Evolutionary conservation across 1,284 basidiomycete genomes (phyloP), one percentile per base, ranked within the genome.

Genomic region (Ganoderma lucidum): DNA sequence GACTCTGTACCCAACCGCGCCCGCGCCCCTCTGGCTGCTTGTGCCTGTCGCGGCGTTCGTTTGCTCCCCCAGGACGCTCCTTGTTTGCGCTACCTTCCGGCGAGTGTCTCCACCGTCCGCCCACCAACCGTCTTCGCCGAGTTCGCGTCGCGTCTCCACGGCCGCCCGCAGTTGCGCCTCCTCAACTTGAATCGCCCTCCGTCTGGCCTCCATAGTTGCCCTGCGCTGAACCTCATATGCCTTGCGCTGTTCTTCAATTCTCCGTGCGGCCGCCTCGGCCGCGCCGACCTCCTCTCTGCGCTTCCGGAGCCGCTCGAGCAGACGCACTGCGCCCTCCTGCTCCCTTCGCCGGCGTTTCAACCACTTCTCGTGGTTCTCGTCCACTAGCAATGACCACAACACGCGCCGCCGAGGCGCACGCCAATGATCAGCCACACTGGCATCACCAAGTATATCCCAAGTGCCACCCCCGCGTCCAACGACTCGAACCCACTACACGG

Each of bases 311-410:
- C 42, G 61, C 23, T 19, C 30, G 44, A 45, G 41, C 41, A 62
- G 19, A 9, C 23, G 19, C 44, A 30, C 28, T 4, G 42, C 39
- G n/a, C 15, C 12, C 61, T 8, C 17, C 44, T 44, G 10, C 30
- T 62, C 17, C 28, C 41, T 42, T 15, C 42, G 19, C 41, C 30
- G 61, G 28, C 61, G 41, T 19, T 35, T 19, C 30, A 62, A 6
- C 61, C 61, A 48, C 42, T 48, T 42, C 28, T 32, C 42, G 42
- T 62, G 61, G 41, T 41, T 41, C 28, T 42, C 30, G 30, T 62
- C 61, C 30, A 19, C 61, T 58, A n/a, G 19, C 6, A 17, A 30
- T 9, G 30, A 28, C 41, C 61, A 37, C 42, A n/a, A 45, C 44
- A 62, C 3, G 23, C 60, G 41, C 41, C 3, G 12, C 41, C 1